Evolutionary conservation across 1,284 basidiomycete species (phyloP).

Genomic region (Schizophyllum commune): DNA sequence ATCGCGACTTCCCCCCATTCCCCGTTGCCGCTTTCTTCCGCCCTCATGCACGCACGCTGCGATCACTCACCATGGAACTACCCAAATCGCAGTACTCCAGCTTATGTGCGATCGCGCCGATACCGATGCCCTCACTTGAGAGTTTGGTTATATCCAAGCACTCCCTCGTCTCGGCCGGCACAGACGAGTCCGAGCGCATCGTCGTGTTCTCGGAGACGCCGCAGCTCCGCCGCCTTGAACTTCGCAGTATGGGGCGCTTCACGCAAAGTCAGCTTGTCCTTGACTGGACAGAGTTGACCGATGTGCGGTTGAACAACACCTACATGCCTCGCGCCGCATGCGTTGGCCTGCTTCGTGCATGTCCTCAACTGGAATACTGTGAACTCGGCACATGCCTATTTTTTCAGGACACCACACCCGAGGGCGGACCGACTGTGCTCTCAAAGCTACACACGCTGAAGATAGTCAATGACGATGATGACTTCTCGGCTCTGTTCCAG

Average conservation of each 20-base stretch:
- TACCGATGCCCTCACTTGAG: not conserved
- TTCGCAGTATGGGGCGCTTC: not conserved
- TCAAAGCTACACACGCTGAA: not conserved
- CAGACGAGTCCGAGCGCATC: not conserved
- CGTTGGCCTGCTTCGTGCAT: not conserved
- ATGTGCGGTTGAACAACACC: not conserved
- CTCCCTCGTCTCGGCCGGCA: not conserved
- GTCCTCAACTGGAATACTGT: not conserved
- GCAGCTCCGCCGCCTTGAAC: not conserved
- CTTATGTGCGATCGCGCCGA: not conserved
- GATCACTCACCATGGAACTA: not conserved
- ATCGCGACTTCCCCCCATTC: not conserved
- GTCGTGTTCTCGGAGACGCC: not conserved
- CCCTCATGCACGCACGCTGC: not conserved
- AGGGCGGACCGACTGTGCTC: not conserved
- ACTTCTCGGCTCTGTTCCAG: not conserved
- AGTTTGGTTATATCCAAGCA: not conserved
- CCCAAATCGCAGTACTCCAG: not conserved
- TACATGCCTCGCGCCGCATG: not conserved
- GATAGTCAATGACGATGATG: not conserved
- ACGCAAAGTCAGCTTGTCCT: not conserved
- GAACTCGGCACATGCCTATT: not conserved
- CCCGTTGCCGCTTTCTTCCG: not conserved
- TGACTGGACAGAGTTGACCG: not conserved
- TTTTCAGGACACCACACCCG: not conserved